These are phyloP conservation scores for Hymenotorrendiella dingleyae DNA, from an alignment of 2,329 filamentous ascomycete genomes.

Conservation along the genomic window DNA sequence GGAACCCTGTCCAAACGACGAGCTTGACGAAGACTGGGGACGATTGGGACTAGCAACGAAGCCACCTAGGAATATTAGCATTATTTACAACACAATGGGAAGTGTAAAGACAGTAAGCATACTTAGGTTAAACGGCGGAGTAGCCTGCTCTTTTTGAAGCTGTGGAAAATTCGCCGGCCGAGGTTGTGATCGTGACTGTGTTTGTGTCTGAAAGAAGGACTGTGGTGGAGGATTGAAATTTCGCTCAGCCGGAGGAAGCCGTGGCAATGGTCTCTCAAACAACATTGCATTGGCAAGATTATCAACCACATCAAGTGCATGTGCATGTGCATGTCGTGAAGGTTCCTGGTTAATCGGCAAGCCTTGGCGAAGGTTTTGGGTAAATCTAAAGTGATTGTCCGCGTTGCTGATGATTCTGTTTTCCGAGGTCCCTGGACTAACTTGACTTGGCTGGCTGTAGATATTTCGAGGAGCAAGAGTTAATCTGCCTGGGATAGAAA, in stretches of 20 bases:
- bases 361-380: constrained; percentile 20
- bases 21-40: too few species aligned
- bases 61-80: constrained; percentile 19
- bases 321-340: constrained; percentile 1
- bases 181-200: constrained; percentile 7
- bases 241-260: too few species aligned
- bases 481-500: constrained; percentile 12
- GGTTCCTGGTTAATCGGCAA: constrained; percentile 10
- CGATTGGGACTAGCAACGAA: constrained; percentile 18
- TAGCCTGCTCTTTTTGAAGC: constrained; percentile 23
- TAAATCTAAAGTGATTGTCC: constrained; percentile 26
- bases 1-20: constrained; percentile 17
- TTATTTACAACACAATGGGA: background rate
- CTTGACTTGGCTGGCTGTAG: constrained; percentile 14
- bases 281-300: constrained; percentile 24
- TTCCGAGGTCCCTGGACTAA: constrained; percentile 1
- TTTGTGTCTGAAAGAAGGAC: constrained; percentile 13
- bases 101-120: constrained; percentile 6
- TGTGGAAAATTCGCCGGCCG: constrained; percentile 19
- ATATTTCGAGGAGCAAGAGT: constrained; percentile 18
- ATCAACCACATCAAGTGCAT: constrained; percentile 13
- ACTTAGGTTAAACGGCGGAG: constrained; percentile 27
- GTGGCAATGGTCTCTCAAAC: constrained; percentile 12
- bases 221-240: constrained; percentile 4
- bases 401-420: constrained; percentile 16